These are phyloP conservation scores for Tilletia horrida DNA, from an alignment of 1,284 basidiomycete species.

Conservation along the genomic window DNA sequence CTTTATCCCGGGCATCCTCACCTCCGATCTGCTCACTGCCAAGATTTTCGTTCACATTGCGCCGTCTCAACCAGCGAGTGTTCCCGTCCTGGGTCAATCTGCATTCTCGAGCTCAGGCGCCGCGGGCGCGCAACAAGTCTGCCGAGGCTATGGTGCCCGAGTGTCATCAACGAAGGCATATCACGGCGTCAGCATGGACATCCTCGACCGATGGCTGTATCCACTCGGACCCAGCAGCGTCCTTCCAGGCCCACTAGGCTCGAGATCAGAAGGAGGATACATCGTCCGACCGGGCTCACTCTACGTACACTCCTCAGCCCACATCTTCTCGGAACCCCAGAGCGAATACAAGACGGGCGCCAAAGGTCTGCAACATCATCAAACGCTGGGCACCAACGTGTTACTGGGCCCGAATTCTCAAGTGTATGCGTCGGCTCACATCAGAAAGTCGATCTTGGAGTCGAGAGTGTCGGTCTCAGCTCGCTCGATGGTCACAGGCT, in stretches of 20 bases:
- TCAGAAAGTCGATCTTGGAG: constrained; percentile 73
- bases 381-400: constrained; percentile 15
- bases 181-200: constrained; percentile 65
- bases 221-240: constrained; percentile 91
- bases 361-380: background rate
- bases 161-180: constrained; percentile 44
- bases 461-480: constrained; percentile 67
- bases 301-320: constrained; percentile 4
- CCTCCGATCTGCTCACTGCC: constrained; percentile 90
- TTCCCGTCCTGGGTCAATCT: background rate
- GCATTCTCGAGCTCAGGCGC: background rate
- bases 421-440: constrained; percentile 62
- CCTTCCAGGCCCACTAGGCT: constrained; percentile 64
- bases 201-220: constrained; percentile 86
- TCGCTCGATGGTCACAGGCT: constrained; percentile 29
- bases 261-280: background rate
- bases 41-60: constrained; percentile 86
- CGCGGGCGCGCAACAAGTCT: background rate
- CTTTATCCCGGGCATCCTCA: constrained; percentile 93
- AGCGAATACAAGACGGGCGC: background rate
- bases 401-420: constrained; percentile 34
- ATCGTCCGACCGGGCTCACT: background rate
- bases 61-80: constrained; percentile 27
- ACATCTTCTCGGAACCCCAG: background rate
- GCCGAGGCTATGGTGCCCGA: constrained; percentile 44